A percentile compares a stretch with the other conserved stretches of the same genome.
Evolutionary conservation across 129 eudicot species (phyloP).

Genomic region (Kitagawia praeruptora): DNA sequence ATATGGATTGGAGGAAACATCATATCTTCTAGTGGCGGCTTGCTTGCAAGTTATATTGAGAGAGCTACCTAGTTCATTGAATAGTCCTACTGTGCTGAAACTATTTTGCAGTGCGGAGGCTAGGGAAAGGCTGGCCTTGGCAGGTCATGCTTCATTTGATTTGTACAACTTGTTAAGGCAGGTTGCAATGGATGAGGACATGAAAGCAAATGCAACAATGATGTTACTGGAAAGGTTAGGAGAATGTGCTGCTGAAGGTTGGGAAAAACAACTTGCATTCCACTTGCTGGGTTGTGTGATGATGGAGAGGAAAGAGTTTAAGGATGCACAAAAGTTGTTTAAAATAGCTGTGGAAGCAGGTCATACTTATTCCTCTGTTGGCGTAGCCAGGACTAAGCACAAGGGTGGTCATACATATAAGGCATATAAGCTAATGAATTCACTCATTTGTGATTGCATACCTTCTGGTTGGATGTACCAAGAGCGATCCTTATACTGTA

Average conservation of each 20-base stretch:
- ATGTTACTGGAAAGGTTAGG: conserved; percentile 51
- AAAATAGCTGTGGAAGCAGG: conserved; percentile 46
- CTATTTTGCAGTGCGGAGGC: conserved; percentile 48
- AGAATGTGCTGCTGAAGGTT: conserved; percentile 38
- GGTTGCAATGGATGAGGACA: conserved; percentile 49
- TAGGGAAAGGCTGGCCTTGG: conserved; percentile 27
- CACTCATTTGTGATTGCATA: conserved; percentile 37
- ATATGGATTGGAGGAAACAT: conserved; percentile 53
- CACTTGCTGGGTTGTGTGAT: conserved; percentile 64
- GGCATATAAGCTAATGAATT: conserved; percentile 52
- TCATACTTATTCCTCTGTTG: conserved; percentile 51
- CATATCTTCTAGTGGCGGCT: conserved; percentile 61
- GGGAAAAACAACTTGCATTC: conserved; percentile 55
- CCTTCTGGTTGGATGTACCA: conserved; percentile 75
- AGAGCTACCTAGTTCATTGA: conserved; percentile 44
- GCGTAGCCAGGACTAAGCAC: conserved; percentile 46
- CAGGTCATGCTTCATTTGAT: conserved; percentile 45
- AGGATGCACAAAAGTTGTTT: conserved; percentile 62
- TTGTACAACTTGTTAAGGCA: conserved; percentile 44
- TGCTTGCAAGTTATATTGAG: conserved; percentile 59
- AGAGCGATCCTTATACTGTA: conserved; percentile 53
- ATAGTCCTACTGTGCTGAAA: conserved; percentile 30
- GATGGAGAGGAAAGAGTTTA: conserved; percentile 64
- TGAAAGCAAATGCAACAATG: conserved; percentile 55
- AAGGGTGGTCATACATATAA: conserved; percentile 58